phyloP scores from a whole-genome alignment of 768 basidiomycete genomes.

The Lactifluus volemus region DNA sequence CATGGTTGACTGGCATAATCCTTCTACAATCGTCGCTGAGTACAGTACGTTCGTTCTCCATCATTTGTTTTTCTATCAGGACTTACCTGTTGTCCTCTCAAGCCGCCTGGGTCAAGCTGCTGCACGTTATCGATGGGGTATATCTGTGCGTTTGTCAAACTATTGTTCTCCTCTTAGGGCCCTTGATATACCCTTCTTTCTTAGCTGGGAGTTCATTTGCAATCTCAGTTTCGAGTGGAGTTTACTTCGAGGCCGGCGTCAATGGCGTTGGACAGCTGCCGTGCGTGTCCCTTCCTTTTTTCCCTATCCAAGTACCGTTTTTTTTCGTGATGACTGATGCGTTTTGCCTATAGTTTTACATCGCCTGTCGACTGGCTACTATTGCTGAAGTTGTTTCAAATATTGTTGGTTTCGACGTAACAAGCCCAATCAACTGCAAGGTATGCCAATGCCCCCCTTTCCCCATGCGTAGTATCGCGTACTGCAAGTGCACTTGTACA shows the following conservation, averaged over 20 bases:
- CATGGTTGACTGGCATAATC: constrained; percentile 18
- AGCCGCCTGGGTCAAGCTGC: constrained; percentile 14
- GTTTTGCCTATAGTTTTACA: constrained; percentile 10
- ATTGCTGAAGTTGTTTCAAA: neutral
- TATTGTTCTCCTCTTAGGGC: neutral
- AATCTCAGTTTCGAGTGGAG: constrained; percentile 14
- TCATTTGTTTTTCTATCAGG: neutral
- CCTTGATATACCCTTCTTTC: neutral
- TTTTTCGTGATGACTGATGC: neutral
- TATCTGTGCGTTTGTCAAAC: constrained; percentile 11
- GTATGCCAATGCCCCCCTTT: neutral
- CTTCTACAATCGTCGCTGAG: constrained; percentile 1
- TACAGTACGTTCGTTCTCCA: neutral
- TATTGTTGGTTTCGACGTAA: constrained; percentile 13
- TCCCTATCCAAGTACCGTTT: neutral
- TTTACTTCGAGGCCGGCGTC: constrained; percentile 3
- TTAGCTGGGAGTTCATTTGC: constrained; percentile 17
- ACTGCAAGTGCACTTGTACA: too few relatives aligned
- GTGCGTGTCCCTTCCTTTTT: neutral
- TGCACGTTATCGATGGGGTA: constrained; percentile 16
- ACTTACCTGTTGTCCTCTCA: too few relatives aligned
- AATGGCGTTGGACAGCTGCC: constrained; percentile 15
- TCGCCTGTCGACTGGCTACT: constrained; percentile 3
- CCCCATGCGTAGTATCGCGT: neutral
- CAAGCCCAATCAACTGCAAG: constrained; percentile 5